Conservation (phyloP, 2,329 filamentous ascomycete species). For the Ophiostoma ips region DNA sequence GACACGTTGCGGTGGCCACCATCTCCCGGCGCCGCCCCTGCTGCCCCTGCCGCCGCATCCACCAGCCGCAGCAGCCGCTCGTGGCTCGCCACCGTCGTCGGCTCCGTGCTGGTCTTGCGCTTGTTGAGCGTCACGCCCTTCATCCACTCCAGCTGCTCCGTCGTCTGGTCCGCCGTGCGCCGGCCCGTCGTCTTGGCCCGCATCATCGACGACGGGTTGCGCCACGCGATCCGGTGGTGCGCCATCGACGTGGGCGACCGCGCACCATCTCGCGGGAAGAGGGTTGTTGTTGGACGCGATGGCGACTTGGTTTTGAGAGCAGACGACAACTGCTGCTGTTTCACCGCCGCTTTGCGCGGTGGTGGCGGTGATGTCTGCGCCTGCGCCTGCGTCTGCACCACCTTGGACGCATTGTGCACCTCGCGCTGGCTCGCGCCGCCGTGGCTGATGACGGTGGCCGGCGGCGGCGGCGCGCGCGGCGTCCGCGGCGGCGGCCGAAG, state of each 20-base stretch:
- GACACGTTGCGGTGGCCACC: conserved; percentile 9
- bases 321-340: background rate
- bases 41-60: too few species aligned
- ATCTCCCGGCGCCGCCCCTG: too few species aligned
- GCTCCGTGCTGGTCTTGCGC: conserved; percentile 31
- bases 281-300: conserved; percentile 4
- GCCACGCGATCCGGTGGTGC: conserved; percentile 33
- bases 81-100: conserved; percentile 1
- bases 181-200: conserved; percentile 29
- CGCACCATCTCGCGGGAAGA: conserved; percentile 5
- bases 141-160: conserved; percentile 54
- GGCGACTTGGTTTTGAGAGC: conserved; percentile 1
- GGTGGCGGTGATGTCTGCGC: background rate
- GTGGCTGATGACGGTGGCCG: too few species aligned
- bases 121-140: conserved; percentile 52
- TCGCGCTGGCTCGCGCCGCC: conserved; percentile 2
- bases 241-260: conserved; percentile 23
- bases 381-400: too few species aligned
- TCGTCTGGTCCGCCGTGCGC: conserved; percentile 31
- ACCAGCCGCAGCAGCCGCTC: background rate
- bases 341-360: background rate
- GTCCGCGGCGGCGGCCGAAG: conserved; percentile 31
- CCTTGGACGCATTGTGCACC: too few species aligned
- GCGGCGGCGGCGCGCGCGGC: background rate
- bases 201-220: conserved; percentile 45